Conservation (phyloP, 352 stramenopile species). For the Phytophthora citricola region DNA sequence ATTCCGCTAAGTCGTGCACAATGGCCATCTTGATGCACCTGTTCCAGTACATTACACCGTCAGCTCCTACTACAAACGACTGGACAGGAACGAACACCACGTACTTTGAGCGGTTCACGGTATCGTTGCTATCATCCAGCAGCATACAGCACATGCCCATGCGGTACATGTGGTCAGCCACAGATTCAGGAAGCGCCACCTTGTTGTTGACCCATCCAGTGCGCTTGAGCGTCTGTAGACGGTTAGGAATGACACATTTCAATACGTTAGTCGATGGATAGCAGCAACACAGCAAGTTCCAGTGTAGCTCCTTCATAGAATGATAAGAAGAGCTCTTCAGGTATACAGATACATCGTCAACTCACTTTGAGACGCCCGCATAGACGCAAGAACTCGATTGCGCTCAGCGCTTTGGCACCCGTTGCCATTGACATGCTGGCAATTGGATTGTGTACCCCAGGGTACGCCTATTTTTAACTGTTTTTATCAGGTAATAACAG, state of each 20-base stretch:
- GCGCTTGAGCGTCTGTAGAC: conserved; percentile 79
- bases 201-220: conserved; percentile 95
- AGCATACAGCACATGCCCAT: conserved; percentile 93
- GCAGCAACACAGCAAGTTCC: not conserved
- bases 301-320: conserved; percentile 1
- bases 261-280: conserved; percentile 2
- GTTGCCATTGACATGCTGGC: conserved; percentile 54
- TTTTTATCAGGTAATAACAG: too few relatives aligned
- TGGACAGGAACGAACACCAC: conserved; percentile 20
- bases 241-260: conserved; percentile 11
- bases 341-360: not conserved
- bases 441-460: conserved; percentile 11
- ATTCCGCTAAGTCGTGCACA: conserved; percentile 94
- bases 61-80: conserved; percentile 2
- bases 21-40: conserved; percentile 93
- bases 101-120: conserved; percentile 73
- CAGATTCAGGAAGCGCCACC: conserved; percentile 88
- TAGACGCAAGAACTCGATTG: conserved; percentile 84
- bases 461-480: not conserved
- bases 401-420: conserved; percentile 67
- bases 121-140: conserved; percentile 74
- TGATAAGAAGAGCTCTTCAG: not conserved
- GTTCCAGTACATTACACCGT: conserved; percentile 6
- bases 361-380: conserved; percentile 79
- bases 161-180: conserved; percentile 95